Evolutionary conservation across 352 stramenopile genomes (phyloP), one percentile per base, ranked within the genome.

Genomic region (Thraustotheca clavata): DNA sequence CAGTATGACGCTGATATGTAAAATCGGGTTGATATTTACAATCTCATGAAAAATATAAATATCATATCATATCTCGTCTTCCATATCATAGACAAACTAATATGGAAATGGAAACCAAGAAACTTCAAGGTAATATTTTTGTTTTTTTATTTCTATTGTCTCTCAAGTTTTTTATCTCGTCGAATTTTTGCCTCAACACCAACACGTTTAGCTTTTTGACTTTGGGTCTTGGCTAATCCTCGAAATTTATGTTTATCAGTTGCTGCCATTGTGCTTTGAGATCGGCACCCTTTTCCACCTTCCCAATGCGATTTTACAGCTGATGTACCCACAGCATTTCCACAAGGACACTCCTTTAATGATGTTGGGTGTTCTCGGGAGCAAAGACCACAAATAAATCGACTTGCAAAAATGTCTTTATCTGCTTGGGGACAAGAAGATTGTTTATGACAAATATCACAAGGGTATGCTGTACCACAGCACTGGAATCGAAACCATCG

Each of bases 401-500:
- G 79, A 60, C 79, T 91, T 4, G 82, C 84, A 54, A 89, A 85
- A 63, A 88, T 89, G 16, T 80, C 84, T 34, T 80, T 67, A 52
- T 85, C 89, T 12, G 84, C 82, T 47, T 87, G 62, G 5, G 60
- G 66, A n/a, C 83, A 90, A 35, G 89, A 74, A 54, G 79, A 89
- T 16, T 72, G 71, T 50, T 88, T 79, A 60, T 93, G 84, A 50
- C 84, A 93, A 22, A 91, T 80, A 61, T 93, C 84, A 48, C 84
- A 93, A 0, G 82, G 76, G 54, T 90, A 89, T 11, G 76, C 74
- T 57, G 89, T 91, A 22, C 83, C 83, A 41, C 84, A 93, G 71
- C 84, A 93, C 59, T 91, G 84, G 67, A 93, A 93, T 22, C 82
- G 76, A 67, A 93, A 90, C 84, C 84, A 93, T 4, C 84, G 82